These are phyloP conservation scores for Colletotrichum cuscutae DNA, from an alignment of 2,329 filamentous ascomycete species.

Conservation along the genomic window DNA sequence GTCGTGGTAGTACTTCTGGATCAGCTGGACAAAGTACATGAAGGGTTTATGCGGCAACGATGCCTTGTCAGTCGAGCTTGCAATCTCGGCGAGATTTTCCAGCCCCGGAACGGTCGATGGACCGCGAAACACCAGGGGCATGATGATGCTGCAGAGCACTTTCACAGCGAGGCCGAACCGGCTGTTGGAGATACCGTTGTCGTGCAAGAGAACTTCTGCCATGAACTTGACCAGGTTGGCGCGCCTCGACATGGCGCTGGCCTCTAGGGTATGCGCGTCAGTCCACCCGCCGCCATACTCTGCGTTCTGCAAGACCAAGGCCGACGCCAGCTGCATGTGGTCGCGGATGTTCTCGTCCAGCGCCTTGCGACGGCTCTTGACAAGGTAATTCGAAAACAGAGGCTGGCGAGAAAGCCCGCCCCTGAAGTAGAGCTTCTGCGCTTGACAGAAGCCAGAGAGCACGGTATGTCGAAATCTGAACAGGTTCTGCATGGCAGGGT, in stretches of 20 bases:
- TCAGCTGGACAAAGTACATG: background rate
- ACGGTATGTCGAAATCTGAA: slow-evolving; percentile 4
- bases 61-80: background rate
- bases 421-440: slow-evolving; percentile 15
- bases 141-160: slow-evolving; percentile 7
- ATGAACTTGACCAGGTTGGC: slow-evolving; percentile 16
- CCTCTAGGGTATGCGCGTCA: slow-evolving; percentile 13
- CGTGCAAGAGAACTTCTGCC: slow-evolving; percentile 18
- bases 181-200: slow-evolving; percentile 21
- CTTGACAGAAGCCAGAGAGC: slow-evolving; percentile 1
- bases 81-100: slow-evolving; percentile 9
- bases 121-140: slow-evolving; percentile 7
- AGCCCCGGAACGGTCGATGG: background rate
- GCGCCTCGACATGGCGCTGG: background rate
- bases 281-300: background rate
- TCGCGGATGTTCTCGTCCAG: background rate
- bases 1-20: slow-evolving; percentile 4
- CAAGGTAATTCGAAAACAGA: slow-evolving; percentile 12
- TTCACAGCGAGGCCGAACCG: slow-evolving; percentile 6
- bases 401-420: slow-evolving; percentile 23
- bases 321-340: background rate
- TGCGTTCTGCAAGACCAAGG: background rate
- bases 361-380: slow-evolving; percentile 5
- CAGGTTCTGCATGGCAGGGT: background rate
- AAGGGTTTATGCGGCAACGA: background rate